A percentile compares a stretch with the other conserved stretches of the same genome.
phyloP scores from a whole-genome alignment of 1,284 basidiomycete genomes.

The Acaromyces ingoldii region DNA sequence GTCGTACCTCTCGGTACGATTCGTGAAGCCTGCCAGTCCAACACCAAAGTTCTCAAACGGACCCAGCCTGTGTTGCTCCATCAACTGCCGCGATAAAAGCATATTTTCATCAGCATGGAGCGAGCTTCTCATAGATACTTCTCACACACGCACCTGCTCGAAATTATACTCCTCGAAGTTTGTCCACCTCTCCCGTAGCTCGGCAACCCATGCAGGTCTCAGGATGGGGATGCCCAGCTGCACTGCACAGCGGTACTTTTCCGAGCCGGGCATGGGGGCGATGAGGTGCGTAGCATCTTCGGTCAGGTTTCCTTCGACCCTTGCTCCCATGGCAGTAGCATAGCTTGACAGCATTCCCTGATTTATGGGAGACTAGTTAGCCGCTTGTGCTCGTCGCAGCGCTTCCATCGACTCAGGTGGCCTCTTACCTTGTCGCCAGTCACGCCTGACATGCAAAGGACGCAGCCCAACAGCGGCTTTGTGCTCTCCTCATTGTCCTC shows the following conservation, averaged over 20 bases:
- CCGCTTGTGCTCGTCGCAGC: conserved; percentile 54
- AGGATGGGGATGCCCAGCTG: conserved; percentile 69
- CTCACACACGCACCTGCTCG: conserved; percentile 53
- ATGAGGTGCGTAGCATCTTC: conserved; percentile 75
- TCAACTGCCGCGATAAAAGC: conserved; percentile 53
- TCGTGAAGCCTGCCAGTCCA: conserved; percentile 19
- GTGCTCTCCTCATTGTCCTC: conserved; percentile 16
- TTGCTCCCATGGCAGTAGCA: conserved; percentile 70
- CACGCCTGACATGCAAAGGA: conserved; percentile 11
- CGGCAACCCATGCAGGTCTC: conserved; percentile 65
- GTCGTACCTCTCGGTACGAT: background rate
- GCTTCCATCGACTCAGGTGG: conserved; percentile 15
- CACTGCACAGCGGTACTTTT: conserved; percentile 78
- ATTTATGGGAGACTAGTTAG: conserved; percentile 56
- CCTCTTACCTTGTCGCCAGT: conserved; percentile 9
- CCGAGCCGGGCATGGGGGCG: conserved; percentile 64
- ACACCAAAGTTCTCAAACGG: conserved; percentile 59
- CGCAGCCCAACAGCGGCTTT: conserved; percentile 6
- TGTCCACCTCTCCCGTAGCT: conserved; percentile 67
- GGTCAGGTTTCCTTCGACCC: conserved; percentile 64
- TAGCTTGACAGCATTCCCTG: conserved; percentile 66
- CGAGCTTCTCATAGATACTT: too few species aligned
- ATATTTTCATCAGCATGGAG: too few species aligned
- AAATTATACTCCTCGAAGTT: conserved; percentile 69
- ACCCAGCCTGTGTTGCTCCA: conserved; percentile 60